Base-by-base conservation (phyloP, 2,329 filamentous ascomycete genomes). In the Hymenoscyphus repandus region DNA sequence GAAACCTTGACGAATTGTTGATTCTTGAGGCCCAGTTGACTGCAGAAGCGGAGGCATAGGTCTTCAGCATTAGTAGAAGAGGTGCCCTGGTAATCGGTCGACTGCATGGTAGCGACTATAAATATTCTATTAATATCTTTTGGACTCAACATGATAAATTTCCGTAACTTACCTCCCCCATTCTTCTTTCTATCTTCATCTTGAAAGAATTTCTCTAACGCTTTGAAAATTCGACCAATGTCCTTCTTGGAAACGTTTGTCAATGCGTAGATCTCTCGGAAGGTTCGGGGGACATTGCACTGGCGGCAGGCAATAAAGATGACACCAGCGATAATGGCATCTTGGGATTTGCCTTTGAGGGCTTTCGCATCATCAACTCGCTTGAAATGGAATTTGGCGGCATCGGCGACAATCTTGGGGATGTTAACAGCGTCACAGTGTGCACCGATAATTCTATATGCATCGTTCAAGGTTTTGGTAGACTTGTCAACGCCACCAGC, bases 291-390 rank as follows among this genome's bases (percentile, higher is more conserved):
- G 30, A 91, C 86, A 55, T 84, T 82, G 65, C 89, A 87, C 70
- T 96, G 90, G 40, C 93, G 90, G 68, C 92, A 97, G 37, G 93
- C 90, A 62, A 99, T 92, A 75, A 99, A 97, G 70, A 99, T 93
- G 71, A 91, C 96, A 6, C 91, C 90, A 5, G 93, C 93, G 59
- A 97, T 92, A 60, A 99, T 86, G 50, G 89, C 88, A 62, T 97
- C 92, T 66, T 91, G 87, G 0, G 88, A 86, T 72, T 99, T 99
- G 66, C 91, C 91, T 73, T 96, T 96, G 78, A 97, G 90, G 50
- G 90, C 79, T 68, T 92, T 92, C 65, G 86, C 85, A 70, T 99
- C 93, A 62, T 96, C 90, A 20, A 92, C 88, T 51, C 93, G 80
- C 74, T 96, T 97, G 80, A 87, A 99, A 58, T 97, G 85, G 68